Percentiles rank a stretch among this genome's conserved stretches.
Evolutionary conservation across 306 rosid genomes (phyloP).

Genomic region (Sechiopsis laciniata): DNA sequence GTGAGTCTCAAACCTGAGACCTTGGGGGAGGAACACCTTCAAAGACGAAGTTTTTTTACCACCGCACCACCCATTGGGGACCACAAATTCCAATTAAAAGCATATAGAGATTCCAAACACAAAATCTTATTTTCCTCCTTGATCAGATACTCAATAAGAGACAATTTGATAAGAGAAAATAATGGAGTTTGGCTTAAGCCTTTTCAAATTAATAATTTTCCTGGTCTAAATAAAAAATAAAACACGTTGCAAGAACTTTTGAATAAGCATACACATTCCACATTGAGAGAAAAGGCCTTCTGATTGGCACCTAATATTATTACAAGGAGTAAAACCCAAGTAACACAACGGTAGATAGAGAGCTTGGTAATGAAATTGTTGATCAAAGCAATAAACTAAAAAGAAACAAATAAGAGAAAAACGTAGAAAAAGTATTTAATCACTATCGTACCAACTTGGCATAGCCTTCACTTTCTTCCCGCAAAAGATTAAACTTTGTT

Average conservation of each 20-base stretch:
- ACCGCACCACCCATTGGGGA: no score
- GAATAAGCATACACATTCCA: neutral
- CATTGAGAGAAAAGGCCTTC: neutral
- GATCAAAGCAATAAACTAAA: neutral
- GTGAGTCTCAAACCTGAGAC: no score
- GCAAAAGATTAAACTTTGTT: slow-evolving; percentile 93
- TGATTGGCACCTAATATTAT: neutral
- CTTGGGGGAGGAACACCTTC: no score
- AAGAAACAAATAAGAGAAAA: neutral
- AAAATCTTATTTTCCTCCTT: no score
- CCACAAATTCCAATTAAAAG: no score
- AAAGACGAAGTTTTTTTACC: no score
- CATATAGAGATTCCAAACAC: no score
- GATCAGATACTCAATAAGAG: no score
- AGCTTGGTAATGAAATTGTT: neutral
- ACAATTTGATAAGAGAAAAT: no score
- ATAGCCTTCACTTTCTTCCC: slow-evolving; percentile 99
- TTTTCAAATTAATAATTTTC: neutral
- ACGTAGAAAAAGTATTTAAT: neutral
- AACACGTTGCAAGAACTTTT: neutral
- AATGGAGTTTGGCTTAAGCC: neutral
- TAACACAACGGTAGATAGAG: neutral
- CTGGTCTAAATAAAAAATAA: neutral
- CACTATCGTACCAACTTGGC: slow-evolving; percentile 76
- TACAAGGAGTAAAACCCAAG: neutral